phyloP scores from a whole-genome alignment of 176 grass and related monocot species.

The Eremochloa ophiuroides region DNA sequence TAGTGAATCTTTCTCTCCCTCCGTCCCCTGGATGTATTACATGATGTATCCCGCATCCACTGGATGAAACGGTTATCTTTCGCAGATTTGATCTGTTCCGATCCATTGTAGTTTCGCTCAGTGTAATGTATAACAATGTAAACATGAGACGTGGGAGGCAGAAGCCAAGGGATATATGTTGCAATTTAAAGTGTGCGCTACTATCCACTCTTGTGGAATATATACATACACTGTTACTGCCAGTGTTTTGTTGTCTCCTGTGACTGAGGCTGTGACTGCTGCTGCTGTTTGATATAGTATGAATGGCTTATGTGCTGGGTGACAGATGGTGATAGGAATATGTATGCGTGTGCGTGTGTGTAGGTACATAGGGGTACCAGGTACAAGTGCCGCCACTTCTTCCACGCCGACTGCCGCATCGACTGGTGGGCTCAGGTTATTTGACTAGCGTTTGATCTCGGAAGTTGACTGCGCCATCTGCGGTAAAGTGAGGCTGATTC shows the following conservation, averaged over 20 bases:
- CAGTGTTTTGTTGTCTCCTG: neutral
- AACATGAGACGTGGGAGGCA: neutral
- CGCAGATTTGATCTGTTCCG: neutral
- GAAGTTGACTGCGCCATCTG: no score
- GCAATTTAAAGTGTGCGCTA: neutral
- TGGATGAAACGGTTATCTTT: neutral
- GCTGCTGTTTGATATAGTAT: neutral
- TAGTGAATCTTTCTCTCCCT: neutral
- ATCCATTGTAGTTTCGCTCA: neutral
- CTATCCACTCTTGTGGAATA: neutral
- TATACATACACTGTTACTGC: neutral
- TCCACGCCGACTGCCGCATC: constrained; percentile 33
- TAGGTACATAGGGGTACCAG: no score
- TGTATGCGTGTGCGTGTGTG: no score
- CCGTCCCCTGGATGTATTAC: neutral
- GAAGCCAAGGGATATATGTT: neutral
- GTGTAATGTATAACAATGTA: neutral
- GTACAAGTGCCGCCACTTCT: constrained; percentile 59
- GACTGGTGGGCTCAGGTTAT: constrained; percentile 20
- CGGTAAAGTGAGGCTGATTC: no score
- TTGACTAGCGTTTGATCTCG: no score
- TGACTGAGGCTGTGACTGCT: neutral
- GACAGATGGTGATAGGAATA: no score
- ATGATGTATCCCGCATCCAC: neutral
- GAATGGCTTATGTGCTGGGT: no score